Percentiles rank a stretch among this genome's conserved stretches.
These are phyloP conservation scores for Penicillium cosmopolitanum DNA, from an alignment of 495 filamentous ascomycete genomes.

Conservation along the genomic window DNA sequence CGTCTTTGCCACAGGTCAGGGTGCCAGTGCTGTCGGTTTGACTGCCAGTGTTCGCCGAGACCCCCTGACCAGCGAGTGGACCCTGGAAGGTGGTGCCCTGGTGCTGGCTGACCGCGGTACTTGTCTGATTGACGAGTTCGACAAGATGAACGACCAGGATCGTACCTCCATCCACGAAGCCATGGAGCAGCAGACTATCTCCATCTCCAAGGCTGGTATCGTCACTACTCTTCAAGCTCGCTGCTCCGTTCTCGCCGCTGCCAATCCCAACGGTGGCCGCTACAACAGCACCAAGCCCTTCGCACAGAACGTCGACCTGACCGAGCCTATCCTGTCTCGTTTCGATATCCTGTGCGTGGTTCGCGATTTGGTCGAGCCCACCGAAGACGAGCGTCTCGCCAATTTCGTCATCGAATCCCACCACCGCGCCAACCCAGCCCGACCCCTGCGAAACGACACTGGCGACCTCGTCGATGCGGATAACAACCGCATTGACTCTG, in stretches of 20 bases:
- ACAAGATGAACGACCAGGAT: constrained; percentile 99
- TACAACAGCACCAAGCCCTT: constrained; percentile 98
- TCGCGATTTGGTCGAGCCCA: constrained; percentile 94
- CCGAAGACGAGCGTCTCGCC: constrained; percentile 92
- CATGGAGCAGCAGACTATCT: constrained; percentile 99
- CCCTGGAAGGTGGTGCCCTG: constrained; percentile 93
- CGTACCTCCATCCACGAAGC: constrained; percentile 98
- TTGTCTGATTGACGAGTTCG: constrained; percentile 98
- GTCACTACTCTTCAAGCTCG: constrained; percentile 98
- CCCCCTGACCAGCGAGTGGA: constrained; percentile 96
- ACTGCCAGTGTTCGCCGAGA: constrained; percentile 96
- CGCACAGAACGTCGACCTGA: constrained; percentile 93
- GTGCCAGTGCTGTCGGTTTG: constrained; percentile 95
- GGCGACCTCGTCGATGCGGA: constrained; percentile 68
- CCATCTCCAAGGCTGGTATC: constrained; percentile 98
- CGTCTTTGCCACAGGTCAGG: constrained; percentile 98
- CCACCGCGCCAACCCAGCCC: constrained; percentile 79
- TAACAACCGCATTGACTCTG: constrained; percentile 50
- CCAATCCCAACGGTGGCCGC: constrained; percentile 93
- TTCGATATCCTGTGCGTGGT: constrained; percentile 99
- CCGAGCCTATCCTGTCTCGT: constrained; percentile 96
- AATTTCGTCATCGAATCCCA: constrained; percentile 95
- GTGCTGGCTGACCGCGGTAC: constrained; percentile 95
- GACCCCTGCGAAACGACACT: constrained; percentile 54
- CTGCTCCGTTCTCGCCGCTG: constrained; percentile 95